These are phyloP conservation scores for Paraleonurus japonicus DNA, from an alignment of 257 asterid species.

Conservation along the genomic window DNA sequence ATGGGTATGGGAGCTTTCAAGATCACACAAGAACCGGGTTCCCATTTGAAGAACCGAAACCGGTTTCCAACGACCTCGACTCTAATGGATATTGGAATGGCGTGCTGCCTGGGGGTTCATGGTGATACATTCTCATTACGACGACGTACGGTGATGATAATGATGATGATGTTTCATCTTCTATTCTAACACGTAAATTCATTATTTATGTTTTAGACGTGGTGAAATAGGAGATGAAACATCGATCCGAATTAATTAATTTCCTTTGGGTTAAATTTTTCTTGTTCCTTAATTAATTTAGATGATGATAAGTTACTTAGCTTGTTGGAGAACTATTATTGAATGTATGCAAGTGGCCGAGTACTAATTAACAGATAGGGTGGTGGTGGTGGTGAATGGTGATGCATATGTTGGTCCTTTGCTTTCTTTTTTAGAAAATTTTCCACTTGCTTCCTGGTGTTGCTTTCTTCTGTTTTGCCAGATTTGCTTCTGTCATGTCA, in stretches of 20 bases:
- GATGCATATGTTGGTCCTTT: neutral
- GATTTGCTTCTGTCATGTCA: conserved; percentile 29
- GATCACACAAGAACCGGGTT: conserved; percentile 26
- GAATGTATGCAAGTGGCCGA: neutral
- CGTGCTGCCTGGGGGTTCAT: conserved; percentile 39
- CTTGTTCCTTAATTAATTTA: neutral
- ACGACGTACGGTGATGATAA: too few relatives aligned
- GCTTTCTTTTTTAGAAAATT: neutral
- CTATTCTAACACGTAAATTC: neutral
- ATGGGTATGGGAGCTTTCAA: conserved; percentile 29
- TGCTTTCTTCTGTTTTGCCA: conserved; percentile 28
- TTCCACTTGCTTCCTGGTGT: conserved; percentile 20
- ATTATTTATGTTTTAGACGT: neutral
- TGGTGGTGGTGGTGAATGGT: neutral
- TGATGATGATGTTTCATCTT: neutral
- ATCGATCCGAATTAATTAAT: neutral
- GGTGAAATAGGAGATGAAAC: conserved; percentile 4
- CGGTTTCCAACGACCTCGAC: conserved; percentile 22
- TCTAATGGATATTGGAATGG: conserved; percentile 64
- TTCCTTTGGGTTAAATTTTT: neutral
- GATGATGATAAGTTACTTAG: neutral
- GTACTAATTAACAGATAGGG: neutral
- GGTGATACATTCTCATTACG: too few relatives aligned
- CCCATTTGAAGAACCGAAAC: conserved; percentile 53
- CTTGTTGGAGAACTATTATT: neutral